Conservation (phyloP, 306 rosid species). For the Cicer arietinum region DNA sequence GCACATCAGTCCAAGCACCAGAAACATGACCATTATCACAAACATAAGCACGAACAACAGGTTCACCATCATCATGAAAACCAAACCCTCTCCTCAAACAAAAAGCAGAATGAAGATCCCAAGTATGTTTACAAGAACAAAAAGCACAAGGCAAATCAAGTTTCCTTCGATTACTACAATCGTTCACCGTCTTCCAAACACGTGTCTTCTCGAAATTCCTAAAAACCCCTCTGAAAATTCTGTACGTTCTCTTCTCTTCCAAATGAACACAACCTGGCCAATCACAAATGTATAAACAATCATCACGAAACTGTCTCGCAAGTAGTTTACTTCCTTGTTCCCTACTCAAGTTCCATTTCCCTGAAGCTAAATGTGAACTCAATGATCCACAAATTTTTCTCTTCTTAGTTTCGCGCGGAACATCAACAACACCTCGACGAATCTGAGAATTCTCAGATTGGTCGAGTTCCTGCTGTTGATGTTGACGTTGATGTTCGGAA, state of each 20-base stretch:
- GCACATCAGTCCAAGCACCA: constrained; percentile 96
- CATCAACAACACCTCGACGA: constrained; percentile 42
- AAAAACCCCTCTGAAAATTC: constrained; percentile 84
- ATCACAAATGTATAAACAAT: constrained; percentile 76
- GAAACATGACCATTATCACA: constrained; percentile 97
- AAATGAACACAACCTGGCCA: constrained; percentile 93
- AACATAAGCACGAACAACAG: constrained; percentile 90
- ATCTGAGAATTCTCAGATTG: neutral
- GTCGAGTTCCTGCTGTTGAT: neutral
- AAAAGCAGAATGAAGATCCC: constrained; percentile 94
- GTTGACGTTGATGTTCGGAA: constrained; percentile 49
- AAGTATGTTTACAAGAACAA: constrained; percentile 67
- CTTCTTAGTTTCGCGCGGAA: constrained; percentile 43
- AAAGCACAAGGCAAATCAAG: constrained; percentile 77
- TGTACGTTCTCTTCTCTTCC: constrained; percentile 83
- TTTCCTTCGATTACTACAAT: constrained; percentile 65
- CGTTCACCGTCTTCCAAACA: constrained; percentile 86
- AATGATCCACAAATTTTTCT: constrained; percentile 53
- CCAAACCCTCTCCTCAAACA: constrained; percentile 79
- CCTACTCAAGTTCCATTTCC: constrained; percentile 74
- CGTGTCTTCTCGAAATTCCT: constrained; percentile 75
- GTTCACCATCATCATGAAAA: constrained; percentile 92
- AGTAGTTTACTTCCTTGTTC: constrained; percentile 87
- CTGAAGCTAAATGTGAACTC: constrained; percentile 81
- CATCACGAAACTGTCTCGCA: constrained; percentile 80